Percentiles rank a stretch among this genome's conserved stretches.
Conservation (phyloP, 2,329 filamentous ascomycete genomes). For the Fusarium protoensiforme region DNA sequence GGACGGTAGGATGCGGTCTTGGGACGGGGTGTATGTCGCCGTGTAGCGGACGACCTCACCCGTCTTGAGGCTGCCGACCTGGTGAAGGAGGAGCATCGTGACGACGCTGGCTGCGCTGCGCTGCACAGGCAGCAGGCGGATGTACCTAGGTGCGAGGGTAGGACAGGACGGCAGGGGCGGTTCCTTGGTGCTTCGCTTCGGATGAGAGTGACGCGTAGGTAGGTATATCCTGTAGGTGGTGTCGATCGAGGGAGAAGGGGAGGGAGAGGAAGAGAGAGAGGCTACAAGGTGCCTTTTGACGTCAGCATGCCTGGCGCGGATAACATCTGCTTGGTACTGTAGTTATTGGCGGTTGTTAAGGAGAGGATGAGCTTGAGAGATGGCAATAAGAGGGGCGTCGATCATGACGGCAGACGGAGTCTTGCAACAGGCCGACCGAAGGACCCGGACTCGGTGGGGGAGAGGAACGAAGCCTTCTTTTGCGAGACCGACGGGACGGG, state of each 20-base stretch:
- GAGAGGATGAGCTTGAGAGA: neutral
- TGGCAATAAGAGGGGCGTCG: constrained; percentile 3
- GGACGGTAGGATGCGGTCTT: constrained; percentile 89
- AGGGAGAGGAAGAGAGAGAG: constrained; percentile 7
- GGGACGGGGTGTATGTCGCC: constrained; percentile 88
- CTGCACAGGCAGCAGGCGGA: constrained; percentile 15
- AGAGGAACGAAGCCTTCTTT: neutral
- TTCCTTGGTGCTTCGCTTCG: constrained; percentile 21
- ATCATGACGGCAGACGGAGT: constrained; percentile 29
- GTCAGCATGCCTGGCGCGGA: constrained; percentile 38
- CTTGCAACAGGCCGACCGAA: constrained; percentile 27
- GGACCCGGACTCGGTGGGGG: constrained; percentile 26
- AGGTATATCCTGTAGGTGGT: neutral
- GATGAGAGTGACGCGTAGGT: constrained; percentile 1
- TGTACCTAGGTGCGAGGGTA: constrained; percentile 6
- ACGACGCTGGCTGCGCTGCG: constrained; percentile 3
- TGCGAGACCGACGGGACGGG: neutral
- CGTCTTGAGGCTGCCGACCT: constrained; percentile 90
- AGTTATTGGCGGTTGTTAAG: neutral
- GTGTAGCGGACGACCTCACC: constrained; percentile 94
- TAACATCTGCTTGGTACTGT: neutral
- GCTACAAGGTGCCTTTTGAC: constrained; percentile 34
- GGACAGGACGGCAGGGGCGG: constrained; percentile 1
- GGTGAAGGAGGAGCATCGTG: constrained; percentile 88
- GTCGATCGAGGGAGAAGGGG: neutral